Base-by-base conservation (phyloP, 2,329 filamentous ascomycete species). In the Teratosphaeria destructans region DNA sequence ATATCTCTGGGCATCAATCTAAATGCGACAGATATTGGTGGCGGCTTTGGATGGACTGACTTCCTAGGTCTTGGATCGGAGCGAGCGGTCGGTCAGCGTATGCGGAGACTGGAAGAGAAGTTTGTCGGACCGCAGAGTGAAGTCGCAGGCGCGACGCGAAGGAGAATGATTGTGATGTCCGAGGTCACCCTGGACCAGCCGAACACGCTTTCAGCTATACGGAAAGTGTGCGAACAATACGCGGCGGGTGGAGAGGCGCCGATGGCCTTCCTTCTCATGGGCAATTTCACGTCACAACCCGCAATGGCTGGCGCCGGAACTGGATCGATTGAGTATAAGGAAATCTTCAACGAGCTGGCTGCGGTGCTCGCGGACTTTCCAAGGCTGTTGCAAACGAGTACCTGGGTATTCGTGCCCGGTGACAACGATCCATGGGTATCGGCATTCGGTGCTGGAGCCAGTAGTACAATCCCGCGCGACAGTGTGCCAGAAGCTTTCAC, bases 401-500 rank as follows among this genome's bases (percentile, higher is more conserved):
- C 89, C 0, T 96, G 97, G 72, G 79, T 96, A 35, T 96, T 99
- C 70, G 88, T 97, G 0, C 94, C 94, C 0, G 94, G 94, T 34
- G 93, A 97, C 75, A 95, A 96, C 71, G 94, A 99, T 72, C 92
- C 90, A n/a, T 99, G 94, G 94, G 84, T 87, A 5, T 95, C 90
- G 0, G 83, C 91, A 2, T 96, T 95, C 71, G 85, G 84, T 0
- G 86, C 85, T 1, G 90, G 90, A 3, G 86, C 88, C 1, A 84
- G 87, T 0, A 82, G 83, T 0, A 83, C 86, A 0, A 70, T 93
- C 11, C 90, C 90, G 0, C 77, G 87, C 10, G 86, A 87, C 64
- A 76, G 82, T 0, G 82, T 99, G 2, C 94, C 94, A 0, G 88
- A 93, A 6, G 78, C 96, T 66, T 99, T 99, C 75, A 97, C 93